phyloP scores from a whole-genome alignment of 2,329 filamentous ascomycete genomes.

The Paraconiothyrium sp. region DNA sequence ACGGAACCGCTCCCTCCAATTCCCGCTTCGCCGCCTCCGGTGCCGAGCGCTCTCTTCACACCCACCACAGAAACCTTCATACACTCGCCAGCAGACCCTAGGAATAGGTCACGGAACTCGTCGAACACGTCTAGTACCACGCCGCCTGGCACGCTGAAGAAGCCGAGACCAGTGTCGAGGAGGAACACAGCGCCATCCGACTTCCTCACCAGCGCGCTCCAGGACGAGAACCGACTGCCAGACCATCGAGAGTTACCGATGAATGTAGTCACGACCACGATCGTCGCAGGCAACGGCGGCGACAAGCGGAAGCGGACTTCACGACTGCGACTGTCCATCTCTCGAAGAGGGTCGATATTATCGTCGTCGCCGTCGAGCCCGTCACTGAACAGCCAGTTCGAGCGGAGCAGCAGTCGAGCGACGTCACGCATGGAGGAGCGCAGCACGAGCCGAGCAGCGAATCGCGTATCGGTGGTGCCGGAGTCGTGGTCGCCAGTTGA shows the following conservation, averaged over 20 bases:
- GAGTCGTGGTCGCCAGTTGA: constrained; percentile 11
- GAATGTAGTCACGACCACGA: constrained; percentile 19
- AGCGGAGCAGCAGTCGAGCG: constrained; percentile 11
- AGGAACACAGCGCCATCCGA: constrained; percentile 28
- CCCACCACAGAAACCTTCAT: constrained; percentile 28
- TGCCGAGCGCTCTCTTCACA: constrained; percentile 20
- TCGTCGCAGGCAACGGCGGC: constrained; percentile 15
- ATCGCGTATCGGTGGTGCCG: constrained; percentile 7
- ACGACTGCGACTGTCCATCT: constrained; percentile 17
- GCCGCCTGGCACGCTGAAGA: constrained; percentile 17
- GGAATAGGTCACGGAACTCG: constrained; percentile 20
- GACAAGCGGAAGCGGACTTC: constrained; percentile 18
- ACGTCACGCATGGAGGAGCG: constrained; percentile 11
- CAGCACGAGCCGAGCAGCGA: constrained; percentile 17
- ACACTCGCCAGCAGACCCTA: constrained; percentile 25
- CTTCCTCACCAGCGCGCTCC: constrained; percentile 12
- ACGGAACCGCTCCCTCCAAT: constrained; percentile 12
- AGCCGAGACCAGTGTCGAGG: constrained; percentile 14
- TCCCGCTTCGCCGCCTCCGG: constrained; percentile 14
- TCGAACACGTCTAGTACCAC: constrained; percentile 6
- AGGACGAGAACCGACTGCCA: background rate
- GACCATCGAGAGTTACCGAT: constrained; percentile 7
- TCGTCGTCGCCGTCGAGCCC: constrained; percentile 12
- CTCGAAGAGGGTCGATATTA: constrained; percentile 8
- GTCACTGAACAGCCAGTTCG: constrained; percentile 4